phyloP scores from a whole-genome alignment of 2,329 filamentous ascomycete genomes.

The Dactylellina drechsleri region DNA sequence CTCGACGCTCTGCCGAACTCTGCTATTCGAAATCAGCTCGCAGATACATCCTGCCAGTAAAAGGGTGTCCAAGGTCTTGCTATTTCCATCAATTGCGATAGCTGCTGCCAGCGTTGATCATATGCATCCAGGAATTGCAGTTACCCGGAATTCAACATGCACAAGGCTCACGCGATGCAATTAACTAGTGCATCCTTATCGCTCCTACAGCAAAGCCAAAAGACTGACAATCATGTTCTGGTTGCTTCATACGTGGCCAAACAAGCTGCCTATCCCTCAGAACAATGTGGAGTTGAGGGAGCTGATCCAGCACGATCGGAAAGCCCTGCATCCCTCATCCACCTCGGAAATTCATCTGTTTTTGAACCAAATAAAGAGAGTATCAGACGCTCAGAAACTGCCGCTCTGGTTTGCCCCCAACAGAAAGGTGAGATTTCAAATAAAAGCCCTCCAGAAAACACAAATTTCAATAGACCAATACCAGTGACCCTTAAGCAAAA shows the following conservation, averaged over 20 bases:
- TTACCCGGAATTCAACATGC: constrained; percentile 31
- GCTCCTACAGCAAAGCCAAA: constrained; percentile 22
- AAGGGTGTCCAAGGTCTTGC: background rate
- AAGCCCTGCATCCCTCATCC: constrained; percentile 27
- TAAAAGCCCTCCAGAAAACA: background rate
- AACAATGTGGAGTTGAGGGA: constrained; percentile 26
- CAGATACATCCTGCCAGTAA: constrained; percentile 3
- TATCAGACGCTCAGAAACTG: constrained; percentile 17
- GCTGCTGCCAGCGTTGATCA: constrained; percentile 16
- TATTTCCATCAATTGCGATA: constrained; percentile 21
- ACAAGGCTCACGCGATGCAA: constrained; percentile 39
- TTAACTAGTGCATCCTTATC: constrained; percentile 44
- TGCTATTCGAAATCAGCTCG: background rate
- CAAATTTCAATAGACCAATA: background rate
- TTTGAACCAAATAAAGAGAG: constrained; percentile 16
- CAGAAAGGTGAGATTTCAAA: constrained; percentile 37
- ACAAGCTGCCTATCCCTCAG: constrained; percentile 38
- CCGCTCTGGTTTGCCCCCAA: constrained; percentile 9
- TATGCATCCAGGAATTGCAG: constrained; percentile 18
- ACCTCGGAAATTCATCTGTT: constrained; percentile 26
- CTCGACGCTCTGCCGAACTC: background rate
- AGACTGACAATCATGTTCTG: constrained; percentile 18
- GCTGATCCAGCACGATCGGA: constrained; percentile 12
- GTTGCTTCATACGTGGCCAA: constrained; percentile 50
- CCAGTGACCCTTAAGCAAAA: background rate